Evolutionary conservation across 2,329 filamentous ascomycete genomes (phyloP).

Genomic region (Thelonectria discophora): DNA sequence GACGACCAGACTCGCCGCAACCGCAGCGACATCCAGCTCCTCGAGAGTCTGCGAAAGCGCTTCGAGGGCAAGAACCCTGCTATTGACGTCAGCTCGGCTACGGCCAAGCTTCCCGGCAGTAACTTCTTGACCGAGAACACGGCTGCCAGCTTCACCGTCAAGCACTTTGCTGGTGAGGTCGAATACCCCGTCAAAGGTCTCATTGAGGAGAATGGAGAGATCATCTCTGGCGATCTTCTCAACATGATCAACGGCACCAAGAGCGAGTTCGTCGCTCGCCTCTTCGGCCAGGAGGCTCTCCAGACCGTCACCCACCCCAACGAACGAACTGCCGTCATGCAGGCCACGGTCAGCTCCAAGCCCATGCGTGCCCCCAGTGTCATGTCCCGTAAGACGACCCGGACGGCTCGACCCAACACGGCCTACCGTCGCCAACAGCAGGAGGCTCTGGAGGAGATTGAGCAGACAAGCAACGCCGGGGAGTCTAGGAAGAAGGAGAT

Average conservation of each 20-base stretch:
- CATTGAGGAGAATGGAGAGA: slow-evolving; percentile 94
- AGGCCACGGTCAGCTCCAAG: slow-evolving; percentile 95
- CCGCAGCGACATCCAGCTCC: slow-evolving; percentile 85
- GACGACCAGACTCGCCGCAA: slow-evolving; percentile 95
- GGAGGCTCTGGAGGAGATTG: slow-evolving; percentile 57
- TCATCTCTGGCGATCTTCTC: slow-evolving; percentile 94
- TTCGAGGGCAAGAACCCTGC: slow-evolving; percentile 95
- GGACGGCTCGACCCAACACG: slow-evolving; percentile 46
- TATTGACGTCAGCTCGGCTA: slow-evolving; percentile 80
- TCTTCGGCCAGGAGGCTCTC: slow-evolving; percentile 96
- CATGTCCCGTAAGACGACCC: slow-evolving; percentile 77
- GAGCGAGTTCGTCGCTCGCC: slow-evolving; percentile 85
- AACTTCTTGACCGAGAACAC: slow-evolving; percentile 89
- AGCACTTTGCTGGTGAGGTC: slow-evolving; percentile 95
- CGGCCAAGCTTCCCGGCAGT: slow-evolving; percentile 81
- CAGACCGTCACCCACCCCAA: slow-evolving; percentile 94
- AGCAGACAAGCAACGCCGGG: slow-evolving; percentile 58
- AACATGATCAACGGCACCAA: slow-evolving; percentile 90
- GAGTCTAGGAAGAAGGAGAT: slow-evolving; percentile 52
- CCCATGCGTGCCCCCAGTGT: slow-evolving; percentile 92
- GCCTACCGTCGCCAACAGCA: slow-evolving; percentile 51
- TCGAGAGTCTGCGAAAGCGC: slow-evolving; percentile 89
- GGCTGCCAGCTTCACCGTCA: slow-evolving; percentile 84
- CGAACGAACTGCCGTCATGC: slow-evolving; percentile 89
- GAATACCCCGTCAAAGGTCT: slow-evolving; percentile 90